phyloP scores from a whole-genome alignment of 371 early-diverging fungal species.

The Chytridium lagenaria region DNA sequence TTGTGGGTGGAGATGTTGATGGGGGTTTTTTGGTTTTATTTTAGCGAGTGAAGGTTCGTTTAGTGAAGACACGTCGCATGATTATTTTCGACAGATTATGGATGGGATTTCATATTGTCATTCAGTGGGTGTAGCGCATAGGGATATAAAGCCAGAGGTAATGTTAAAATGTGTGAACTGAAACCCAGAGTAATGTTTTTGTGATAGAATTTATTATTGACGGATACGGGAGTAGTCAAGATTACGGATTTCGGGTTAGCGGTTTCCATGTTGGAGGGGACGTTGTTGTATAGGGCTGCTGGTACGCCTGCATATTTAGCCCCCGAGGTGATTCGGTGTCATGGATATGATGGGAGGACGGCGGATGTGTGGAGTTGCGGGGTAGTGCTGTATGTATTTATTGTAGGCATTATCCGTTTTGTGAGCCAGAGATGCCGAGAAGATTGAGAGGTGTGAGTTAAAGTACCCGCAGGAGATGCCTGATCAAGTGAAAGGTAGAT shows the following conservation, averaged over 20 bases:
- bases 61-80: not conserved
- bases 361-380: conserved; percentile 22
- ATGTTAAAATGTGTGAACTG: not conserved
- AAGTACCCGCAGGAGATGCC: conserved; percentile 15
- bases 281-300: conserved; percentile 15
- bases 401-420: not conserved
- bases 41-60: conserved; percentile 19
- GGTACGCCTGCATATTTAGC: conserved; percentile 27
- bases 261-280: not conserved
- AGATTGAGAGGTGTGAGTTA: conserved; percentile 9
- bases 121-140: conserved; percentile 59
- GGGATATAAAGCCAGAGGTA: conserved; percentile 57
- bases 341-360: conserved; percentile 16
- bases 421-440: no score
- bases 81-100: conserved; percentile 56
- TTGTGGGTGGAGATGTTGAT: no score
- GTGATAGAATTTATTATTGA: conserved; percentile 15
- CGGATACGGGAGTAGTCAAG: conserved; percentile 18
- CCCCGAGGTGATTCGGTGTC: conserved; percentile 8
- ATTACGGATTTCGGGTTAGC: conserved; percentile 24
- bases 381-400: not conserved
- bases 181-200: not conserved
- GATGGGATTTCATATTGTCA: conserved; percentile 56
- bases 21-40: not conserved
- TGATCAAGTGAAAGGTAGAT: not conserved